phyloP scores from a whole-genome alignment of 2,329 filamentous ascomycete genomes.

The Epichloe coenophiala region DNA sequence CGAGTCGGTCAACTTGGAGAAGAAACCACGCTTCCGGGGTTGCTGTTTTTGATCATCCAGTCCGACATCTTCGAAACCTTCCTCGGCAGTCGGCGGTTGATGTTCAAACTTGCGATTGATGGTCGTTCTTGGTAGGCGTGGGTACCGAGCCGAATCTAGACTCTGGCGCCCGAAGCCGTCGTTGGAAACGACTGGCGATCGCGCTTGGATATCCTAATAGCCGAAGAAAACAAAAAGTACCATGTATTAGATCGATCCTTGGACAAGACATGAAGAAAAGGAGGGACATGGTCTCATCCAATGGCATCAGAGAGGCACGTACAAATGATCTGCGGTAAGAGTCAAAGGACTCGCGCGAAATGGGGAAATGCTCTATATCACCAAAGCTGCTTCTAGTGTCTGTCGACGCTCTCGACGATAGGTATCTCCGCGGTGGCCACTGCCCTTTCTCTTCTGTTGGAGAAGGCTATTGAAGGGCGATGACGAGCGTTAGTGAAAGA shows the following conservation, averaged over 20 bases:
- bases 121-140: constrained; percentile 48
- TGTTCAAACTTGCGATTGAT: constrained; percentile 44
- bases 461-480: constrained; percentile 50
- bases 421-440: constrained; percentile 47
- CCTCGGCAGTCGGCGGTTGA: constrained; percentile 56
- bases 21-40: constrained; percentile 52
- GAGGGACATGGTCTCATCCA: neutral
- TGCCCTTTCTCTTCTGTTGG: constrained; percentile 72
- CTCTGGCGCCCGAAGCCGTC: constrained; percentile 59
- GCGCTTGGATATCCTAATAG: constrained; percentile 73
- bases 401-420: constrained; percentile 38
- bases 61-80: constrained; percentile 82
- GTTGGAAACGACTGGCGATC: constrained; percentile 55
- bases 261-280: neutral
- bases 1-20: constrained; percentile 59
- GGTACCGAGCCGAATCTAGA: constrained; percentile 60
- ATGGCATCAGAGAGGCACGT: constrained; percentile 23
- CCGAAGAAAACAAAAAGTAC: neutral
- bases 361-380: constrained; percentile 87
- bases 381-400: constrained; percentile 49
- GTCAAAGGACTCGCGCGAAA: constrained; percentile 93
- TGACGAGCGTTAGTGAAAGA: constrained; percentile 5
- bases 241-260: neutral
- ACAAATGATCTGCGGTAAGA: constrained; percentile 94
- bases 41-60: constrained; percentile 56